Evolutionary conservation across 805 yeast species (phyloP).

Genomic region (Candida nonsorbophila): DNA sequence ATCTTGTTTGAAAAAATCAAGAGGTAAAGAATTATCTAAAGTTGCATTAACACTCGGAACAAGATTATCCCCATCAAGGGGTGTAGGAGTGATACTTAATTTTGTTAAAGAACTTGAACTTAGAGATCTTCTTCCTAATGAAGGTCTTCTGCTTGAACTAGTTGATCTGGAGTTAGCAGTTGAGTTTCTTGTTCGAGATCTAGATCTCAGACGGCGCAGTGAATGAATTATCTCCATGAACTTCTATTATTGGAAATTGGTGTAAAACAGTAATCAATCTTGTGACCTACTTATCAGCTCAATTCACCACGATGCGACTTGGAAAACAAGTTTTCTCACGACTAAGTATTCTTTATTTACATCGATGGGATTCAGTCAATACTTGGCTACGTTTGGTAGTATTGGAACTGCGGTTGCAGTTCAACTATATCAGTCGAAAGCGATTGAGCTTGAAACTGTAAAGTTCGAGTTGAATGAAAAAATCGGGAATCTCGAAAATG

Average conservation of each 20-base stretch:
- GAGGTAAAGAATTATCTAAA: conserved; percentile 73
- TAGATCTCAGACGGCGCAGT: conserved; percentile 11
- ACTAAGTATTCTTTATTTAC: too few relatives aligned
- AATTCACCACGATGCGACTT: too few relatives aligned
- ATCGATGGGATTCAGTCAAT: conserved; percentile 11
- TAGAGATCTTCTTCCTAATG: conserved; percentile 28
- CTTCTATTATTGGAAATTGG: not conserved
- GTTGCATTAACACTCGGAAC: conserved; percentile 51
- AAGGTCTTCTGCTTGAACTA: conserved; percentile 29
- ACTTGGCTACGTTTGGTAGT: conserved; percentile 14
- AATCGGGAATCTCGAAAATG: conserved; percentile 4
- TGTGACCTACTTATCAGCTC: too few relatives aligned
- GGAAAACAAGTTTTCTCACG: too few relatives aligned
- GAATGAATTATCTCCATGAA: not conserved
- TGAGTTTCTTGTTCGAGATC: conserved; percentile 27
- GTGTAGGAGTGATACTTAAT: conserved; percentile 21
- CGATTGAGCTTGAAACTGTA: conserved; percentile 9
- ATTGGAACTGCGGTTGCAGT: conserved; percentile 13
- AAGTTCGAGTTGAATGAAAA: conserved; percentile 7
- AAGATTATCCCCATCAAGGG: conserved; percentile 23
- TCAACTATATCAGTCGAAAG: conserved; percentile 15
- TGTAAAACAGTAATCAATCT: too few relatives aligned
- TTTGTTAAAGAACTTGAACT: conserved; percentile 27
- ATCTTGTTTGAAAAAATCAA: conserved; percentile 82
- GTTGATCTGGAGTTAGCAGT: conserved; percentile 30